Evolutionary conservation across 2,329 filamentous ascomycete species (phyloP), one percentile per base, ranked within the genome.

Genomic region (Aschersonia sp.): DNA sequence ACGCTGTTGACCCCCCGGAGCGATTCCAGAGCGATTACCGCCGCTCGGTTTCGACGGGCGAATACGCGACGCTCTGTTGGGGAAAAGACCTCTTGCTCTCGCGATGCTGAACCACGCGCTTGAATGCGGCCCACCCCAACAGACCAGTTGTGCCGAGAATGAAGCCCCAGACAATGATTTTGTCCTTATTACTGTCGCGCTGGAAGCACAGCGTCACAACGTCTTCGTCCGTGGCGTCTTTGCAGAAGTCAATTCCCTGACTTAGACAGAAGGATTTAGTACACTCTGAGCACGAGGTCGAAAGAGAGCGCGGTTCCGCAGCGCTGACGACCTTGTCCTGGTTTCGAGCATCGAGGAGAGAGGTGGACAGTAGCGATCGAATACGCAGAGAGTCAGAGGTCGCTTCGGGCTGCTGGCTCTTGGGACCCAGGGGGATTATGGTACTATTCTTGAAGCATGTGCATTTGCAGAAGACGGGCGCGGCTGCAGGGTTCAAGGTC

Each of bases 361-460:
- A 50, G 45, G 50, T 47, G 50, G 55, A 59, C 45, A 48, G 42
- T 51, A 56, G 32, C 51, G 51, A 57, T 38, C 47, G 57, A 44
- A 45, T 54, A 46, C 55, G 57, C 35, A 56, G 50, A 2, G 51
- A 49, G 5, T 53, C 43, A 5, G 55, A 52, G 53, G 59, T 50
- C 52, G 60, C 51, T 56, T 56, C 53, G 47, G 55, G 47, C 47
- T 63, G 56, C 50, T 69, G 63, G 3, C 53, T 48, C 29, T 53
- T 51, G 12, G 73, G 71, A n/a, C 70, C 74, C 7, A 82, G 71
- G 10, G 74, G 70, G 58, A 83, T 80, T 57, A 83, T 80, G 54
- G 78, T 82, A 69, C 75, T 80, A 67, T 83, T 82, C 55, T 76
- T 77, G 67, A 80, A 80, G 66, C 79, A 83, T 55, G 77, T 82